These are phyloP conservation scores for Ceriops zippeliana DNA, from an alignment of 345 rosid genomes.

Conservation along the genomic window DNA sequence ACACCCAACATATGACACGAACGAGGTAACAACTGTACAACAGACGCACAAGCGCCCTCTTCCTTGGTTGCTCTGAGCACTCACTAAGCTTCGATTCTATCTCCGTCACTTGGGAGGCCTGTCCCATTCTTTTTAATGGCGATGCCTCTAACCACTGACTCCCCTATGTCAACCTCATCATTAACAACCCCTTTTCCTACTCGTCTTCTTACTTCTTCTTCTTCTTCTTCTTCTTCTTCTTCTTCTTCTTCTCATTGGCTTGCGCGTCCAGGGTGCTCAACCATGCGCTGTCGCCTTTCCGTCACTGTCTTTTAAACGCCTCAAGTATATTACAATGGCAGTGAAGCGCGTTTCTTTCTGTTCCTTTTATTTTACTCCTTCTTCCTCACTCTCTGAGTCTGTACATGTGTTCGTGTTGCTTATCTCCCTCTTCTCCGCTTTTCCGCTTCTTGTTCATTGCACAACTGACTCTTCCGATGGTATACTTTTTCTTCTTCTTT, in stretches of 20 bases:
- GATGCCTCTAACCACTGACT: constrained; percentile 27
- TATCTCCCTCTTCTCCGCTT: constrained; percentile 15
- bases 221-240: constrained; percentile 18
- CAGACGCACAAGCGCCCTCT: background rate
- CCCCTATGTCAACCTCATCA: constrained; percentile 24
- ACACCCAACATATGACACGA: constrained; percentile 20
- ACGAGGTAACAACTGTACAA: background rate
- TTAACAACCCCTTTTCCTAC: background rate
- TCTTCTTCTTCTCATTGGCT: constrained; percentile 23
- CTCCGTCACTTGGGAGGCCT: constrained; percentile 33
- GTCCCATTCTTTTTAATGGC: constrained; percentile 47
- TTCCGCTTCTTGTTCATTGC: constrained; percentile 28
- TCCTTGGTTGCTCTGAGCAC: constrained; percentile 13
- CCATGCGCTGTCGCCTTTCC: constrained; percentile 24
- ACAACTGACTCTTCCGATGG: constrained; percentile 43
- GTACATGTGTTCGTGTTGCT: constrained; percentile 5
- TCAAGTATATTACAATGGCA: constrained; percentile 11
- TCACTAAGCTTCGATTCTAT: no score
- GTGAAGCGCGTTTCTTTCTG: constrained; percentile 6
- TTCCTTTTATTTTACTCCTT: constrained; percentile 8
- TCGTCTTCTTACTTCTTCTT: constrained; percentile 3
- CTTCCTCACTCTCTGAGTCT: constrained; percentile 17
- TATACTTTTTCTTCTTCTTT: constrained; percentile 1
- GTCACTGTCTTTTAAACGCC: constrained; percentile 24
- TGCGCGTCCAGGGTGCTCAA: constrained; percentile 10